phyloP scores from a whole-genome alignment of 257 asterid species.

The Anisodus tanguticus region DNA sequence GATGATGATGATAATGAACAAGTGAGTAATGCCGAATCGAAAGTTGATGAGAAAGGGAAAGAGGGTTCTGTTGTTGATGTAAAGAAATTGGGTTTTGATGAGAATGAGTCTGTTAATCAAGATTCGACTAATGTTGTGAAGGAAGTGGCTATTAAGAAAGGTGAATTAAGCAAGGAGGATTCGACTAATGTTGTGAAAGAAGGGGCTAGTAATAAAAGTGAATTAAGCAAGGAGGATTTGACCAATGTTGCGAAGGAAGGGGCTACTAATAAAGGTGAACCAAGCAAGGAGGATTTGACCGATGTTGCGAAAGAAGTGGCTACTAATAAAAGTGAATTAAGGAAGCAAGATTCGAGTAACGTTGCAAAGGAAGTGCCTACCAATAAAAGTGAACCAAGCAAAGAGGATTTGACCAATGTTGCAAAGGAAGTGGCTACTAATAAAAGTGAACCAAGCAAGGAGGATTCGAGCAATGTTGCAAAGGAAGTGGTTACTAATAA shows the following conservation, averaged over 20 bases:
- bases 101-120: neutral
- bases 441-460: conserved; percentile 27
- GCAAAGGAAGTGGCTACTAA: neutral
- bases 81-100: neutral
- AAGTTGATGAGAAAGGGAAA: neutral
- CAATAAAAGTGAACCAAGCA: conserved; percentile 12
- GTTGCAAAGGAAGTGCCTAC: neutral
- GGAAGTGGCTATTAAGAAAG: neutral
- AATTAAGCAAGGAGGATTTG: conserved; percentile 29
- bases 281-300: conserved; percentile 22
- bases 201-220: neutral
- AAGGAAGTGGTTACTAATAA: neutral
- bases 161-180: conserved; percentile 27
- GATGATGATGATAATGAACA: conserved; percentile 47
- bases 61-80: conserved; percentile 11
- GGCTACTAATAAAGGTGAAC: neutral
- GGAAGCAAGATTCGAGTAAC: conserved; percentile 5
- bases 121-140: neutral
- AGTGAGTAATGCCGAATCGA: conserved; percentile 14
- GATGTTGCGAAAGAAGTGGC: neutral
- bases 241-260: neutral
- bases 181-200: neutral
- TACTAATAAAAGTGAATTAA: neutral
- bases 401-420: conserved; percentile 23
- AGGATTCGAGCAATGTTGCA: conserved; percentile 28